phyloP scores from a whole-genome alignment of 148 eudicot genomes.

The Silene uniflora region DNA sequence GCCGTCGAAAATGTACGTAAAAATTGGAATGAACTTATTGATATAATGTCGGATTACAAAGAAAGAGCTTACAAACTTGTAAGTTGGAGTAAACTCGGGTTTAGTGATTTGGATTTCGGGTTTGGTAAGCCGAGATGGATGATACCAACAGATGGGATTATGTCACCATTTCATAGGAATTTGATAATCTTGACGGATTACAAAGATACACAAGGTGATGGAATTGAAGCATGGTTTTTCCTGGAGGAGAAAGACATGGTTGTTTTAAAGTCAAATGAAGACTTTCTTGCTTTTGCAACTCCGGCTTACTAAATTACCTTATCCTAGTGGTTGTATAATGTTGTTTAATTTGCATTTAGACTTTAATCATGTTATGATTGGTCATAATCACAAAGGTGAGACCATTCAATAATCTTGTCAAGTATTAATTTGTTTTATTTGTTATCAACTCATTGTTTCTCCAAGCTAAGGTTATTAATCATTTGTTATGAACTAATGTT shows the following conservation, averaged over 20 bases:
- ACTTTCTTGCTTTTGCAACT: conserved; percentile 13
- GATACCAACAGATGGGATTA: conserved; percentile 14
- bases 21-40: conserved; percentile 16
- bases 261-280: background rate
- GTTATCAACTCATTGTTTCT: background rate
- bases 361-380: background rate
- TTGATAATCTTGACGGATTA: conserved; percentile 20
- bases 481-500: no score
- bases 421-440: background rate
- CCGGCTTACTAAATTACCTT: background rate
- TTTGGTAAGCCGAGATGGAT: conserved; percentile 17
- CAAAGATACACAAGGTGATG: background rate
- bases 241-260: conserved; percentile 11
- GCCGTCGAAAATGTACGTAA: conserved; percentile 12
- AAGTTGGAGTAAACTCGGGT: conserved; percentile 15
- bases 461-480: no score
- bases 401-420: background rate
- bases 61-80: conserved; percentile 9
- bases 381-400: conserved; percentile 8
- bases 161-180: conserved; percentile 9
- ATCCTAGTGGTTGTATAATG: background rate
- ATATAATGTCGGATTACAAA: conserved; percentile 1
- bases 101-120: conserved; percentile 18
- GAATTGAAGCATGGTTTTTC: conserved; percentile 21
- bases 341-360: background rate